Percentiles rank a stretch among this genome's conserved stretches.
These are phyloP conservation scores for Hypholoma fasciculare DNA, from an alignment of 768 basidiomycete species.

Conservation along the genomic window DNA sequence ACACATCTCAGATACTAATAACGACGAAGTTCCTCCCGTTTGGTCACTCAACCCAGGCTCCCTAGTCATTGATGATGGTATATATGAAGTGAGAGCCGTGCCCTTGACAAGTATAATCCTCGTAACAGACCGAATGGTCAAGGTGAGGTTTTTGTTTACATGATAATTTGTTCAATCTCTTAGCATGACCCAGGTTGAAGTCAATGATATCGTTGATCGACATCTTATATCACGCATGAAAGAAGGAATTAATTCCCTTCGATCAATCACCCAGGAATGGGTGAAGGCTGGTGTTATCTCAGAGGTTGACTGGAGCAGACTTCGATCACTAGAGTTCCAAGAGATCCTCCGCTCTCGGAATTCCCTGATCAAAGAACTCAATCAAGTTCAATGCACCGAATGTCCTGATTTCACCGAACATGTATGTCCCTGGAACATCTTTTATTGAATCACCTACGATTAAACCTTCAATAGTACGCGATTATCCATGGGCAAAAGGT, in stretches of 20 bases:
- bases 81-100: constrained; percentile 68
- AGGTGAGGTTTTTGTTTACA: constrained; percentile 44
- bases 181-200: constrained; percentile 55
- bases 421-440: constrained; percentile 46
- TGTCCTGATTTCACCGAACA: constrained; percentile 76
- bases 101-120: constrained; percentile 74
- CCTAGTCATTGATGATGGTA: constrained; percentile 47
- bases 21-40: constrained; percentile 60
- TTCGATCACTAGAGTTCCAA: constrained; percentile 90
- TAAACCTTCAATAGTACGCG: constrained; percentile 56
- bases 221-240: constrained; percentile 64
- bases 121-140: constrained; percentile 68
- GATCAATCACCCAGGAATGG: constrained; percentile 60
- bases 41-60: constrained; percentile 70
- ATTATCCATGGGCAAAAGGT: constrained; percentile 74
- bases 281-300: constrained; percentile 41
- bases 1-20: constrained; percentile 50
- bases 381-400: constrained; percentile 44
- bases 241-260: constrained; percentile 52
- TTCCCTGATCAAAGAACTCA: constrained; percentile 42
- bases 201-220: constrained; percentile 64
- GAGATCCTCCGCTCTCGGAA: constrained; percentile 69
- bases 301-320: constrained; percentile 85
- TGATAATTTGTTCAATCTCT: not conserved
- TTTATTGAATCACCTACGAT: not conserved